Evolutionary conservation across 495 filamentous ascomycete species (phyloP).

Genomic region (Terfezia claveryi): DNA sequence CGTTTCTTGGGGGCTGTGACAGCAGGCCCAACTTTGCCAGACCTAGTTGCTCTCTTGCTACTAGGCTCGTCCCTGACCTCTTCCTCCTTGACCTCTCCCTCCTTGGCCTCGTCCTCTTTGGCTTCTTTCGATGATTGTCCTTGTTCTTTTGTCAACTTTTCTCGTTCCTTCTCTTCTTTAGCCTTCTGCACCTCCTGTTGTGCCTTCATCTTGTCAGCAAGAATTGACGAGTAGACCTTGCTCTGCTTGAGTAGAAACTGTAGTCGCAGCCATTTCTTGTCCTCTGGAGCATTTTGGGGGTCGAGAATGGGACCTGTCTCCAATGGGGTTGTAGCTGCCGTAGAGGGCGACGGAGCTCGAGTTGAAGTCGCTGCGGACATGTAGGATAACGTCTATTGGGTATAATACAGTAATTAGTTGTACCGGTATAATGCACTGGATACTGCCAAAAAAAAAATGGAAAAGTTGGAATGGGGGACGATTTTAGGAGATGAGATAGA

Average conservation of each 20-base stretch:
- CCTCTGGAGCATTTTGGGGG: slow-evolving; percentile 7
- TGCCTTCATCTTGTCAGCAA: slow-evolving; percentile 14
- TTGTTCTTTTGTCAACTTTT: neutral
- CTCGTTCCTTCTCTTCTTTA: slow-evolving; percentile 8
- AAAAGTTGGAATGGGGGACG: too few species aligned
- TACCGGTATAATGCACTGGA: too few species aligned
- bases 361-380: too few species aligned
- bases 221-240: slow-evolving; percentile 14
- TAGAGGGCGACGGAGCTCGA: too few species aligned
- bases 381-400: too few species aligned
- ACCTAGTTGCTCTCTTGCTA: neutral
- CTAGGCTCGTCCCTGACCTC: neutral
- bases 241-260: slow-evolving; percentile 17
- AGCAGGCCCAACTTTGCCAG: neutral
- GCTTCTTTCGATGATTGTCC: slow-evolving; percentile 4
- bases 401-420: too few species aligned
- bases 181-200: slow-evolving; percentile 9
- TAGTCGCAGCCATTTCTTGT: slow-evolving; percentile 10
- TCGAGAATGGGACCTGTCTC: neutral
- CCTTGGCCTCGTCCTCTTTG: neutral
- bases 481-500: too few species aligned
- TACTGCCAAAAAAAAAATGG: too few species aligned
- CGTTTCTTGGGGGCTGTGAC: neutral
- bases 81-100: neutral
- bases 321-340: too few species aligned